Conservation (phyloP, 805 yeast species). For the Spathaspora arborariae region DNA sequence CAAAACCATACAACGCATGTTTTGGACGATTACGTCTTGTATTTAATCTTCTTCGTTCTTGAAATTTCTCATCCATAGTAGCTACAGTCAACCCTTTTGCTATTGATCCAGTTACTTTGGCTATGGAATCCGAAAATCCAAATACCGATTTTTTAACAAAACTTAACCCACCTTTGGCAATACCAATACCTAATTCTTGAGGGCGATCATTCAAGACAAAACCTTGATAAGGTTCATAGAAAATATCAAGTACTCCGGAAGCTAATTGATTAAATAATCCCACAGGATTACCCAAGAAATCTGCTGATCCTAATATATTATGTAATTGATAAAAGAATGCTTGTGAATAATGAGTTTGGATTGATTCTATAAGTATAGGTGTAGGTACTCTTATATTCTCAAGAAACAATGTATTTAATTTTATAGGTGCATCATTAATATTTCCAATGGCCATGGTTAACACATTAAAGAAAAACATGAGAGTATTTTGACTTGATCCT, state of each 20-base stretch:
- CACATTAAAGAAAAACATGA: slow-evolving; percentile 77
- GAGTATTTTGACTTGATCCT: slow-evolving; percentile 53
- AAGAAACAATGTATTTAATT: slow-evolving; percentile 78
- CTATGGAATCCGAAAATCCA: slow-evolving; percentile 90
- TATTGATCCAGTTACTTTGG: slow-evolving; percentile 88
- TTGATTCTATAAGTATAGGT: slow-evolving; percentile 63
- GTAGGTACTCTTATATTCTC: slow-evolving; percentile 88
- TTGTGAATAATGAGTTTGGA: slow-evolving; percentile 85
- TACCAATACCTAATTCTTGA: slow-evolving; percentile 89
- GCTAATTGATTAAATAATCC: slow-evolving; percentile 90
- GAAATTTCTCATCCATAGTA: slow-evolving; percentile 82
- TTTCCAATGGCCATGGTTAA: slow-evolving; percentile 96
- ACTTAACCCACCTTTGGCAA: slow-evolving; percentile 94
- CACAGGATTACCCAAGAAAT: slow-evolving; percentile 94
- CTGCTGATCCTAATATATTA: slow-evolving; percentile 93
- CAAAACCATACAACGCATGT: slow-evolving; percentile 80
- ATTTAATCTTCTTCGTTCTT: slow-evolving; percentile 71
- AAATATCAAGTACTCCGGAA: slow-evolving; percentile 93
- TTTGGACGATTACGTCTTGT: slow-evolving; percentile 75
- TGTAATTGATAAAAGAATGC: slow-evolving; percentile 89
- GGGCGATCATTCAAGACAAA: slow-evolving; percentile 92
- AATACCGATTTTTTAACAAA: slow-evolving; percentile 92
- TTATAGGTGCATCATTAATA: slow-evolving; percentile 93
- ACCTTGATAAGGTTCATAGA: slow-evolving; percentile 97
- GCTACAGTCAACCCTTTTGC: slow-evolving; percentile 93